These are phyloP conservation scores for Cotoneaster glaucophyllus DNA, from an alignment of 306 rosid species.

Conservation along the genomic window DNA sequence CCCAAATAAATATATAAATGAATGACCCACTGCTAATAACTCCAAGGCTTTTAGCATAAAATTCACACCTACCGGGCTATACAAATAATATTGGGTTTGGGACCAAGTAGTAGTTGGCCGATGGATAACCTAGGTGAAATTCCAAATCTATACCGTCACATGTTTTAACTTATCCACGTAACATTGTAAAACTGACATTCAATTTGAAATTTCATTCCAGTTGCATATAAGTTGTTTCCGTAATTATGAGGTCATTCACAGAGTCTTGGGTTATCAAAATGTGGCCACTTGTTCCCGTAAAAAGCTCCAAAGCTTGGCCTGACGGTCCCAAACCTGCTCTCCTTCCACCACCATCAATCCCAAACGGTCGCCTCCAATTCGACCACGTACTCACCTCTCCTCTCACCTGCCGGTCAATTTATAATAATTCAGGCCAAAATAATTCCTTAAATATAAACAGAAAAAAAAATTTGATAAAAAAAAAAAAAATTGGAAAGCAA, in stretches of 20 bases:
- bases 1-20: not conserved
- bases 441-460: not conserved
- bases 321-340: not conserved
- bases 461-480: not conserved
- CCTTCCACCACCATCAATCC: not conserved
- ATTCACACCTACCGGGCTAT: not conserved
- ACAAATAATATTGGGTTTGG: no score
- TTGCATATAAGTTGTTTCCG: no score
- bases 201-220: no score
- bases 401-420: not conserved
- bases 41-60: not conserved
- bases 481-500: not conserved
- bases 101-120: not conserved
- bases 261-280: no score
- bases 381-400: not conserved
- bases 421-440: not conserved
- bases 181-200: no score
- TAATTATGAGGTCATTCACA: not conserved
- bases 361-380: not conserved
- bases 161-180: not conserved
- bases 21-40: not conserved
- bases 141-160: not conserved
- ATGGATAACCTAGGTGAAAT: no score
- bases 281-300: not conserved
- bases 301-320: no score